Conservation (phyloP, 208 protist species). For the Leishmania guyanensis region DNA sequence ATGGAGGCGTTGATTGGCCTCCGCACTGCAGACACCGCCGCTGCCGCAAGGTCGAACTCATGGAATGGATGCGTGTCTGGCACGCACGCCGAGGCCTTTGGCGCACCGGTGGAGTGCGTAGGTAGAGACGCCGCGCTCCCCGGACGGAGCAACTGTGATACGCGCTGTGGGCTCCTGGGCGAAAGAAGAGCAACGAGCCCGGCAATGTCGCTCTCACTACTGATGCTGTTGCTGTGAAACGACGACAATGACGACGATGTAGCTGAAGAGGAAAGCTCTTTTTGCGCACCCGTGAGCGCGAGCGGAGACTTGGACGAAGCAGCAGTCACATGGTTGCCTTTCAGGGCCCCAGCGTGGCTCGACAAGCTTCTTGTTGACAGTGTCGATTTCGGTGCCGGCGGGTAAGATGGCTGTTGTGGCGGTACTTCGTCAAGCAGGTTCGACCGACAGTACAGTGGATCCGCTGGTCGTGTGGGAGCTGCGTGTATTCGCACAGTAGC, state of each 20-base stretch:
- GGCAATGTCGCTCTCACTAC: slow-evolving; percentile 12
- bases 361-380: background rate
- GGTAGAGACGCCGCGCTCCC: background rate
- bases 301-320: background rate
- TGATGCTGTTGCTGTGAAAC: background rate
- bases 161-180: background rate
- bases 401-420: background rate
- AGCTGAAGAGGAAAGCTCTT: background rate
- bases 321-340: background rate
- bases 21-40: background rate
- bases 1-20: background rate
- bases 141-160: background rate
- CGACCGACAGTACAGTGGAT: background rate
- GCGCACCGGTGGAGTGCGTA: background rate
- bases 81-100: background rate
- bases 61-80: background rate
- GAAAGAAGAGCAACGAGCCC: slow-evolving; percentile 17
- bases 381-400: background rate
- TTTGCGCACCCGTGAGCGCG: background rate
- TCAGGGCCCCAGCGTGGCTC: background rate
- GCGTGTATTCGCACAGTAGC: background rate
- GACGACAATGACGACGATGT: background rate
- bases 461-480: background rate
- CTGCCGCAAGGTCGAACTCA: background rate
- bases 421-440: background rate